phyloP scores from a whole-genome alignment of 345 rosid species.

The Conringia planisiliqua region DNA sequence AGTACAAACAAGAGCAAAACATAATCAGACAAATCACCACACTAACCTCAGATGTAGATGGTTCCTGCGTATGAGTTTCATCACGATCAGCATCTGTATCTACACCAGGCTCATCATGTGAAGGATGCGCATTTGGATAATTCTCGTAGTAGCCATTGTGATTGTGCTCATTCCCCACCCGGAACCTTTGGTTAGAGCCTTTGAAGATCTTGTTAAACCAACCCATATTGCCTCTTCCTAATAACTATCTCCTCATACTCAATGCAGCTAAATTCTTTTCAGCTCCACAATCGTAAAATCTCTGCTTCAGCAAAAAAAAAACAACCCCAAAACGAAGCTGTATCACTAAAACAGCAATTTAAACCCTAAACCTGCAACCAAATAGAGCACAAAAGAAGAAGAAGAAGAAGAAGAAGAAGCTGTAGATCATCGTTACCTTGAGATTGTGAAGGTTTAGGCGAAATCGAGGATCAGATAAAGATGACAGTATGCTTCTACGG shows the following conservation, averaged over 20 bases:
- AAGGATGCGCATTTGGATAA: conserved; percentile 26
- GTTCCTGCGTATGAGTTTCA: conserved; percentile 35
- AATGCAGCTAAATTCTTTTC: conserved; percentile 24
- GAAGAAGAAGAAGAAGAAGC: background rate
- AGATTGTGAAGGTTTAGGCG: conserved; percentile 35
- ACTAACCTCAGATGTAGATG: conserved; percentile 73
- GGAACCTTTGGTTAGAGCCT: conserved; percentile 59
- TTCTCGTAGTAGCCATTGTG: conserved; percentile 45
- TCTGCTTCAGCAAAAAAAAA: background rate
- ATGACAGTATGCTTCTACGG: conserved; percentile 37
- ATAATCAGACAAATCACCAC: background rate
- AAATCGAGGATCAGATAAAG: conserved; percentile 55
- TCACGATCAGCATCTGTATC: conserved; percentile 31
- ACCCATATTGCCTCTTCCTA: conserved; percentile 47
- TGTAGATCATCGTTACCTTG: too few species aligned
- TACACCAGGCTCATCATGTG: conserved; percentile 25
- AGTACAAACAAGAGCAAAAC: background rate
- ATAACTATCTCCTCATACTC: conserved; percentile 49
- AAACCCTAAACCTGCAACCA: conserved; percentile 13
- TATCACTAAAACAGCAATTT: too few species aligned
- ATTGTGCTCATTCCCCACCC: conserved; percentile 48
- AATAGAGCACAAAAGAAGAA: background rate
- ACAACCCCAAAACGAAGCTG: background rate
- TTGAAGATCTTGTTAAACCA: conserved; percentile 87
- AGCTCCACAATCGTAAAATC: conserved; percentile 37